Evolutionary conservation across 23 red algal species (phyloP).

Genomic region (Cyanidioschyzon merolae): DNA sequence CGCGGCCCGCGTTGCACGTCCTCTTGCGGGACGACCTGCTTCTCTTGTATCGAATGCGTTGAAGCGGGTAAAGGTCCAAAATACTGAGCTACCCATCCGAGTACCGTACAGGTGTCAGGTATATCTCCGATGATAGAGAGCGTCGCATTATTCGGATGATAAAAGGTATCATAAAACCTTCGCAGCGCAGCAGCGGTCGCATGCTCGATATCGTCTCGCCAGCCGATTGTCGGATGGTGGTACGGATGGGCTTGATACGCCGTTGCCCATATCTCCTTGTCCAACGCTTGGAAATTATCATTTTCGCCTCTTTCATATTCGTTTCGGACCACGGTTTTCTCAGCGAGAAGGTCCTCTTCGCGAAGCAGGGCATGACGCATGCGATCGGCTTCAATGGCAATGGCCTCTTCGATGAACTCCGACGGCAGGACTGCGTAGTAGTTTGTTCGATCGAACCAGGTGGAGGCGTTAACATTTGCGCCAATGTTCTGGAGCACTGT

Average conservation of each 20-base stretch:
- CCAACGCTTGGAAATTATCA: constrained; percentile 16
- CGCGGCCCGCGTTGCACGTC: constrained; percentile 13
- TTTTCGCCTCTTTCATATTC: constrained; percentile 27
- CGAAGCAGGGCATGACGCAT: constrained; percentile 18
- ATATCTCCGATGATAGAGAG: constrained; percentile 21
- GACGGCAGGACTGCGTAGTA: constrained; percentile 24
- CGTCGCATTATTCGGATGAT: constrained; percentile 26
- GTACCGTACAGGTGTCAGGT: background rate
- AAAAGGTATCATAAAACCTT: constrained; percentile 22
- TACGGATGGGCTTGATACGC: constrained; percentile 32
- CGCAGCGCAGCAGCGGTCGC: background rate
- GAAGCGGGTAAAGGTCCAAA: constrained; percentile 13
- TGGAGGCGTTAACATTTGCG: constrained; percentile 19
- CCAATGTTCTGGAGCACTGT: constrained; percentile 23
- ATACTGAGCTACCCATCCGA: constrained; percentile 7
- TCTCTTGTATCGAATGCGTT: background rate
- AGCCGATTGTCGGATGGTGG: constrained; percentile 33
- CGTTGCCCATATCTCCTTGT: constrained; percentile 22
- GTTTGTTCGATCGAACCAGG: constrained; percentile 24
- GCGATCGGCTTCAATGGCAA: constrained; percentile 24
- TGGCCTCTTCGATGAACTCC: constrained; percentile 27
- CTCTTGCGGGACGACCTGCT: constrained; percentile 13
- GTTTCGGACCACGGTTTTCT: constrained; percentile 20
- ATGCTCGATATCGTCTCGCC: constrained; percentile 25
- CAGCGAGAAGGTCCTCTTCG: background rate